phyloP scores from a whole-genome alignment of 192 early-diverging fungal genomes.

The Chytriomyces sp. region DNA sequence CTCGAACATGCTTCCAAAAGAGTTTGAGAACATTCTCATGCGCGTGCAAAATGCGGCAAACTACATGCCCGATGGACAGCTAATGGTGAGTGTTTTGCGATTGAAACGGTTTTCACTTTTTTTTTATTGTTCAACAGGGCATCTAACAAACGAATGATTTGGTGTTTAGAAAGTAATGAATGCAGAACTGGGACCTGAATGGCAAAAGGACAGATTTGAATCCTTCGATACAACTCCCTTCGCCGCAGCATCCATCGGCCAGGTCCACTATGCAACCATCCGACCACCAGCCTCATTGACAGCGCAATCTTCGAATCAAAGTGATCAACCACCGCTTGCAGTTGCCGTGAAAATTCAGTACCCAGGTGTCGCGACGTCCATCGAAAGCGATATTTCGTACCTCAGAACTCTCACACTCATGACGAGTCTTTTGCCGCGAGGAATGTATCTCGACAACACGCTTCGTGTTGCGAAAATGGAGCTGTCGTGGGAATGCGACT shows the following conservation, averaged over 20 bases:
- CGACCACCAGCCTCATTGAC: conserved; percentile 5
- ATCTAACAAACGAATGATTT: no score
- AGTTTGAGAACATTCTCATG: conserved; percentile 79
- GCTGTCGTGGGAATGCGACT: conserved; percentile 93
- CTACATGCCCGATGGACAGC: conserved; percentile 90
- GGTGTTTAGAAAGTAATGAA: conserved; percentile 33
- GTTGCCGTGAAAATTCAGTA: conserved; percentile 97
- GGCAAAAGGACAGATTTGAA: conserved; percentile 48
- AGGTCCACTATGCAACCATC: conserved; percentile 57
- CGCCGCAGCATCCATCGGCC: conserved; percentile 75
- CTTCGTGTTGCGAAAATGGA: conserved; percentile 88
- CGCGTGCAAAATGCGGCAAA: conserved; percentile 94
- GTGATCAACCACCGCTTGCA: no score
- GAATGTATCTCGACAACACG: conserved; percentile 96
- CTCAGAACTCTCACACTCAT: conserved; percentile 79
- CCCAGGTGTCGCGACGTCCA: conserved; percentile 87
- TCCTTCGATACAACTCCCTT: conserved; percentile 82
- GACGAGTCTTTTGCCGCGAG: conserved; percentile 84
- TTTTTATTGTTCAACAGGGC: background rate
- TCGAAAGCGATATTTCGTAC: conserved; percentile 87
- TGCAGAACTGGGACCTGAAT: conserved; percentile 22
- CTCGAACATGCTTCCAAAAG: conserved; percentile 67
- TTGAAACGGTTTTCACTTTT: background rate
- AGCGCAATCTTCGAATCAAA: conserved; percentile 4
- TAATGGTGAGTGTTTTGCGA: conserved; percentile 59